Conservation (phyloP, 1,284 basidiomycete genomes). For the Ustilago esculenta region DNA sequence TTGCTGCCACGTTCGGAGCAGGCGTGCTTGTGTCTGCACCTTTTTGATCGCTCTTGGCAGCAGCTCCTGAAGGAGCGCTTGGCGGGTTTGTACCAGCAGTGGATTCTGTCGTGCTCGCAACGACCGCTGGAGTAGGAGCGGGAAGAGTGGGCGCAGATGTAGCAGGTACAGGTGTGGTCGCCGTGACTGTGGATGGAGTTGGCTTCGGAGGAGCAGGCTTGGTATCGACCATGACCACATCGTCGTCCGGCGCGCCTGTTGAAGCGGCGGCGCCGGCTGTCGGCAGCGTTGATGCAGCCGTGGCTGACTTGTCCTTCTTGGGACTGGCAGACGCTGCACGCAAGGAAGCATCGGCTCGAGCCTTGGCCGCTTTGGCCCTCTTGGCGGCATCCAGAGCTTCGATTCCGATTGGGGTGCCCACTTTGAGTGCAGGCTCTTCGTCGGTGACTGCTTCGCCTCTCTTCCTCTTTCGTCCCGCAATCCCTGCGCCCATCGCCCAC, state of each 20-base stretch:
- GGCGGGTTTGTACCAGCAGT: background rate
- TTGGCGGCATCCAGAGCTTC: conserved; percentile 58
- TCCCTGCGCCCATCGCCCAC: conserved; percentile 48
- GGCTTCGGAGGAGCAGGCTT: conserved; percentile 15
- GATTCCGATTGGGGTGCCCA: conserved; percentile 63
- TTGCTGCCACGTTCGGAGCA: conserved; percentile 11
- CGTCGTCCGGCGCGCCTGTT: conserved; percentile 7
- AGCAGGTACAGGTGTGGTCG: background rate
- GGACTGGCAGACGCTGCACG: conserved; percentile 22
- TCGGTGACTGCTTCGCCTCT: conserved; percentile 50
- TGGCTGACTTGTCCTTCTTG: conserved; percentile 19
- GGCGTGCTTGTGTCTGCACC: conserved; percentile 1
- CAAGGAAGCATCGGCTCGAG: conserved; percentile 29
- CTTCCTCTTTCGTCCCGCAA: conserved; percentile 59
- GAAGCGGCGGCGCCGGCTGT: background rate
- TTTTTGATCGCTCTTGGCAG: conserved; percentile 15
- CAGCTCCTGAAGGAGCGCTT: background rate
- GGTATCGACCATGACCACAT: conserved; percentile 40
- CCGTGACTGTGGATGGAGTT: background rate
- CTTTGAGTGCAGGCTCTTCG: conserved; percentile 51
- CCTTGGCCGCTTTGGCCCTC: conserved; percentile 51
- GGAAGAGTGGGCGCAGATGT: conserved; percentile 5
- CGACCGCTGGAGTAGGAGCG: background rate
- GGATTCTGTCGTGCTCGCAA: background rate
- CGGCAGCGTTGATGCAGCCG: background rate